Evolutionary conservation across 140 eudicot species (phyloP).

Genomic region (Artemisia princeps): DNA sequence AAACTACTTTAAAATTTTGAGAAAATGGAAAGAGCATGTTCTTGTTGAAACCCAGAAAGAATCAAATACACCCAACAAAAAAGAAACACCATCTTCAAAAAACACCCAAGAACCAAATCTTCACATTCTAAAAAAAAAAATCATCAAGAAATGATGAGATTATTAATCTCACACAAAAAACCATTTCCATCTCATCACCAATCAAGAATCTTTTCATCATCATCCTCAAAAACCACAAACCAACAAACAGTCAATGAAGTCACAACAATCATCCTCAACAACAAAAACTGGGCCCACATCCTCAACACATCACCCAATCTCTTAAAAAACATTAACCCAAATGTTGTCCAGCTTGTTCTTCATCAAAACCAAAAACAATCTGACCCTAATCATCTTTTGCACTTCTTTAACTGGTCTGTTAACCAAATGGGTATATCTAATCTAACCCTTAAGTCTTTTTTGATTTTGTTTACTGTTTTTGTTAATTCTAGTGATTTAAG

Average conservation of each 20-base stretch:
- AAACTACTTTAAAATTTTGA: too few relatives aligned
- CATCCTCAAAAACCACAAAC: slow-evolving; percentile 24
- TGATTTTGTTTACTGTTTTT: slow-evolving; percentile 38
- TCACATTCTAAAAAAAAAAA: neutral
- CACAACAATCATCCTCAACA: slow-evolving; percentile 42
- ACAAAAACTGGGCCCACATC: slow-evolving; percentile 50
- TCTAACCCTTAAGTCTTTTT: slow-evolving; percentile 49
- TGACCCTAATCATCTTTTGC: slow-evolving; percentile 54
- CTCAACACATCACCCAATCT: slow-evolving; percentile 53
- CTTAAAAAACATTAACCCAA: slow-evolving; percentile 40
- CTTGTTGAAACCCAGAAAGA: neutral
- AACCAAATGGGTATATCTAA: slow-evolving; percentile 44
- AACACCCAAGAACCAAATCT: slow-evolving; percentile 12
- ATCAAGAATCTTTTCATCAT: slow-evolving; percentile 26
- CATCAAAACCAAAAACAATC: slow-evolving; percentile 26
- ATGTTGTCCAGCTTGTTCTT: slow-evolving; percentile 68
- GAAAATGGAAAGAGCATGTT: too few relatives aligned
- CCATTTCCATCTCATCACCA: slow-evolving; percentile 16
- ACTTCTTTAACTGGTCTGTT: slow-evolving; percentile 70
- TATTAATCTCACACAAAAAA: slow-evolving; percentile 6
- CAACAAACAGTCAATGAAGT: slow-evolving; percentile 39
- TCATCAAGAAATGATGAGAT: slow-evolving; percentile 26
- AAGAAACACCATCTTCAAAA: neutral
- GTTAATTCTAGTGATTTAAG: slow-evolving; percentile 38
- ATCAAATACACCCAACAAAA: slow-evolving; percentile 21